phyloP scores from a whole-genome alignment of 441 rosid species.

The Adansonia rubrostipa region DNA sequence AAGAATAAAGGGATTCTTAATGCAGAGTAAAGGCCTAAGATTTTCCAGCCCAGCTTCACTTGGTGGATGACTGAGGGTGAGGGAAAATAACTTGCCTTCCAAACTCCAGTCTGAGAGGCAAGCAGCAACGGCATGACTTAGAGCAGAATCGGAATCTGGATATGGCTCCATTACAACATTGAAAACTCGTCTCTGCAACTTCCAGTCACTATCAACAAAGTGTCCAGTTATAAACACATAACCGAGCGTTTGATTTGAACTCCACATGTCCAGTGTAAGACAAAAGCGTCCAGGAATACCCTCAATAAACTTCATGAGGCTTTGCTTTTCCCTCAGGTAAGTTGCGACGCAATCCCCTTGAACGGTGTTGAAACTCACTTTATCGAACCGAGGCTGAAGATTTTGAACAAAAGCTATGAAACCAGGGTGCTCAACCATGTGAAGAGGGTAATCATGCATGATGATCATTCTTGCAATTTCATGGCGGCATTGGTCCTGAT shows the following conservation, averaged over 20 bases:
- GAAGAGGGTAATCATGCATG: constrained; percentile 86
- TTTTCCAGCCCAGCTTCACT: constrained; percentile 61
- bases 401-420: constrained; percentile 70
- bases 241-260: constrained; percentile 61
- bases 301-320: not conserved
- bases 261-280: constrained; percentile 79
- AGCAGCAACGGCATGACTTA: constrained; percentile 78
- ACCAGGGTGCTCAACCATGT: constrained; percentile 87
- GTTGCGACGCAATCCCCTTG: constrained; percentile 90
- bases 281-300: constrained; percentile 76
- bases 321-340: not conserved
- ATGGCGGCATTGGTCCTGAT: constrained; percentile 75
- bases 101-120: constrained; percentile 87
- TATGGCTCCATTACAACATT: constrained; percentile 82
- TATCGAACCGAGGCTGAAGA: constrained; percentile 73
- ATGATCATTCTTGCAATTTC: constrained; percentile 87
- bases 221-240: constrained; percentile 79
- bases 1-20: constrained; percentile 70
- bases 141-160: constrained; percentile 71
- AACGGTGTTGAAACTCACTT: constrained; percentile 68
- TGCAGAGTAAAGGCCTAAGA: constrained; percentile 66
- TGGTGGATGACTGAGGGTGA: constrained; percentile 59
- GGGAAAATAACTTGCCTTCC: constrained; percentile 77
- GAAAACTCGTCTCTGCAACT: constrained; percentile 69
- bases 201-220: constrained; percentile 86